phyloP scores from a whole-genome alignment of 192 early-diverging fungal species.

The Linnemannia hyalina region DNA sequence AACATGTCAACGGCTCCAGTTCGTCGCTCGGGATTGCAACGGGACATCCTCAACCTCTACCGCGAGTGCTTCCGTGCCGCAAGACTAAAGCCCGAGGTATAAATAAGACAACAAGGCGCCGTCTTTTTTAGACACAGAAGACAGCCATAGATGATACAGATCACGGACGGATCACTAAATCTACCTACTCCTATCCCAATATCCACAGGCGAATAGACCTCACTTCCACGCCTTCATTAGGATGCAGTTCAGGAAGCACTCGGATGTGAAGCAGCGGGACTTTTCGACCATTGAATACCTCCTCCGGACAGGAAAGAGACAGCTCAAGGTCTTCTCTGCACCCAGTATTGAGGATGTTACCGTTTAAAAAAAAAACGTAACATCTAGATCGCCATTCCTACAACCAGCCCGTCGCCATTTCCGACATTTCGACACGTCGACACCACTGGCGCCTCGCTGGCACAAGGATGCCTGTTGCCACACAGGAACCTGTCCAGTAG shows the following conservation, averaged over 20 bases:
- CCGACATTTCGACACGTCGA: neutral
- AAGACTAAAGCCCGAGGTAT: slow-evolving; percentile 72
- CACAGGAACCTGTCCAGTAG: neutral
- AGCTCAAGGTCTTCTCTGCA: slow-evolving; percentile 72
- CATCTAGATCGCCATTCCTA: too few relatives aligned
- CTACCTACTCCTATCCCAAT: neutral
- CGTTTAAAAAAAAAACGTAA: slow-evolving; percentile 4
- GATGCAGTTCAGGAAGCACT: slow-evolving; percentile 73
- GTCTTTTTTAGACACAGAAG: neutral
- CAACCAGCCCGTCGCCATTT: neutral
- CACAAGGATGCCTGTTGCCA: neutral
- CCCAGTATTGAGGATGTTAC: slow-evolving; percentile 74
- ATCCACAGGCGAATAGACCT: slow-evolving; percentile 65
- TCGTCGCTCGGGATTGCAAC: slow-evolving; percentile 74
- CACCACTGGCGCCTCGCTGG: neutral
- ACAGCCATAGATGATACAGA: neutral
- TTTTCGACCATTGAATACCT: slow-evolving; percentile 80
- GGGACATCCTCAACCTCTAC: slow-evolving; percentile 75
- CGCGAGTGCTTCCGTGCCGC: slow-evolving; percentile 78
- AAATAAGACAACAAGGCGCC: neutral
- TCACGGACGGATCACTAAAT: neutral
- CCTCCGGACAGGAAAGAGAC: slow-evolving; percentile 72
- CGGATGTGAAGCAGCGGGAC: slow-evolving; percentile 68
- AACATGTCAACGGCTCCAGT: slow-evolving; percentile 42
- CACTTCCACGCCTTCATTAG: slow-evolving; percentile 78